phyloP scores from a whole-genome alignment of 805 yeast species.

The Wickerhamiella vanderwaltii region DNA sequence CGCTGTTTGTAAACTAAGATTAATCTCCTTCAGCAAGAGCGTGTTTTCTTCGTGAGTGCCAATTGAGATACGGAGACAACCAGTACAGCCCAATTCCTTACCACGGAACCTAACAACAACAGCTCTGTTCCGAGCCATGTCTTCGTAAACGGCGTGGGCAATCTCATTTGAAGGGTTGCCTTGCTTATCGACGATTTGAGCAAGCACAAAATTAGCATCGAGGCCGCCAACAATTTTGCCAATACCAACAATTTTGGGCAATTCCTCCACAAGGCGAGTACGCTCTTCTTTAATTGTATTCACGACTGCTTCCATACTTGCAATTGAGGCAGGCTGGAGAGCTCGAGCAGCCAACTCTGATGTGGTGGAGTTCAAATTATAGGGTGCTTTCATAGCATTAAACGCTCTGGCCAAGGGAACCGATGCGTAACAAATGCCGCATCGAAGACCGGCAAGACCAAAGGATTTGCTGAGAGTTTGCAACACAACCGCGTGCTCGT shows the following conservation, averaged over 20 bases:
- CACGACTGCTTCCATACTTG: constrained; percentile 46
- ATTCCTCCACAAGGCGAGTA: constrained; percentile 36
- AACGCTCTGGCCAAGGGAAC: constrained; percentile 50
- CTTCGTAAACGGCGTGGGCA: constrained; percentile 55
- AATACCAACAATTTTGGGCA: constrained; percentile 48
- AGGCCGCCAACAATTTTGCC: constrained; percentile 72
- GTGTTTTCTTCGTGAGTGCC: constrained; percentile 74
- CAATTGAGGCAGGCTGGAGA: constrained; percentile 44
- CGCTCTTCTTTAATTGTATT: constrained; percentile 44
- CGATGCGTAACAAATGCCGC: constrained; percentile 68
- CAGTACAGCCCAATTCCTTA: constrained; percentile 74
- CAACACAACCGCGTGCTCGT: constrained; percentile 72
- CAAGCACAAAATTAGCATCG: constrained; percentile 74
- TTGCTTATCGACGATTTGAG: constrained; percentile 50
- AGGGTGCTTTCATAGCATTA: constrained; percentile 92
- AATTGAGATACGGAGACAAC: constrained; percentile 75
- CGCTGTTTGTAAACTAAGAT: constrained; percentile 34
- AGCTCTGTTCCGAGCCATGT: constrained; percentile 55
- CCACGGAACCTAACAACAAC: constrained; percentile 92
- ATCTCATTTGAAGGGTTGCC: constrained; percentile 56
- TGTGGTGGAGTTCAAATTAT: constrained; percentile 76
- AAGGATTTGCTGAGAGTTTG: constrained; percentile 92
- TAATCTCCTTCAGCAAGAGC: constrained; percentile 39
- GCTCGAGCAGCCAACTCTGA: constrained; percentile 68
- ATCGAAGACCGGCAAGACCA: constrained; percentile 88